These are phyloP conservation scores for Tetrahymena elliotti DNA, from an alignment of 73 alveolate genomes.

Conservation along the genomic window DNA sequence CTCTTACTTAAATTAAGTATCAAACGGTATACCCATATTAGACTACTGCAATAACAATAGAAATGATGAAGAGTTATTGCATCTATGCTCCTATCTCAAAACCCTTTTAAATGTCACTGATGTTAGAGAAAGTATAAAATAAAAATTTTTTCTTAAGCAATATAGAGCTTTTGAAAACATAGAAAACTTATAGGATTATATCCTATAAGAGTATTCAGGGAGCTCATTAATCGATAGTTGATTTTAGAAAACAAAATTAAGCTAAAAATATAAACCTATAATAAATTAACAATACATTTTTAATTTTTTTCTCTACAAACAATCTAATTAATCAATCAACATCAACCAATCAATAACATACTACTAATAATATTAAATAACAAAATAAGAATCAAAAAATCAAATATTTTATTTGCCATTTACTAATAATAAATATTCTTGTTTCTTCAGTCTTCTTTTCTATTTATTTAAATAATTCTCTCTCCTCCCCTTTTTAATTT, in stretches of 20 bases:
- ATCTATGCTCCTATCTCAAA: neutral
- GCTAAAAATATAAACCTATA: too few relatives aligned
- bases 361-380: neutral
- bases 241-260: too few relatives aligned
- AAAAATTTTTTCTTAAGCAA: neutral
- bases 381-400: neutral
- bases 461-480: neutral
- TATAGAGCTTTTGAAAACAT: neutral
- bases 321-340: too few relatives aligned
- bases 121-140: neutral
- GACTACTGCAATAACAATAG: neutral
- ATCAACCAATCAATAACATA: neutral
- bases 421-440: neutral
- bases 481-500: too few relatives aligned
- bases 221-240: neutral
- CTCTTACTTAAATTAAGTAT: neutral
- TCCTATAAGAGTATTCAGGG: neutral
- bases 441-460: neutral
- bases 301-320: neutral
- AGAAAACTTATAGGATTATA: neutral
- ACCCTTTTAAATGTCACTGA: neutral
- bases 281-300: neutral
- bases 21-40: neutral
- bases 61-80: neutral
- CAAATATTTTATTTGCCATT: neutral